A percentile compares a stretch with the other conserved stretches of the same genome.
Conservation (phyloP, 768 basidiomycete genomes). For the Mrakia hoshinonis region DNA sequence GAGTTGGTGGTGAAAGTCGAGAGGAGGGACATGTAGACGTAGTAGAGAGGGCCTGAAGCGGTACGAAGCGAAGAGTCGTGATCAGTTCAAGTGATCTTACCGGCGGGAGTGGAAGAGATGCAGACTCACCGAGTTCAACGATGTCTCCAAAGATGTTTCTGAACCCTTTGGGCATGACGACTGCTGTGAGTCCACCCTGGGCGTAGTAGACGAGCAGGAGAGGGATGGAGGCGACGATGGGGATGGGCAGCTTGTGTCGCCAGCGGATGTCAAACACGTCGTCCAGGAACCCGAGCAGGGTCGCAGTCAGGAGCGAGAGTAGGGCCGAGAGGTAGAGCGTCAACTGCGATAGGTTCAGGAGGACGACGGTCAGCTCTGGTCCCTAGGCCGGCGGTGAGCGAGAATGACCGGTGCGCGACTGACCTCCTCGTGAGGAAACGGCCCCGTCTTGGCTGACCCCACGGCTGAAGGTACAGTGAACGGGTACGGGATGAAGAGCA, state of each 20-base stretch:
- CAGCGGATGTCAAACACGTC: slow-evolving; percentile 98
- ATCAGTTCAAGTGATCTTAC: neutral
- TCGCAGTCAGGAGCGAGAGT: slow-evolving; percentile 83
- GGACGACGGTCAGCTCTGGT: neutral
- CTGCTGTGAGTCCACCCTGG: slow-evolving; percentile 82
- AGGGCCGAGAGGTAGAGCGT: slow-evolving; percentile 87
- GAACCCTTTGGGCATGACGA: slow-evolving; percentile 78
- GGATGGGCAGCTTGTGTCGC: slow-evolving; percentile 95
- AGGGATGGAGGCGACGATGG: slow-evolving; percentile 89
- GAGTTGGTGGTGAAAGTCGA: slow-evolving; percentile 96
- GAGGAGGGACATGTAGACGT: slow-evolving; percentile 88
- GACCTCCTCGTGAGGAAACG: slow-evolving; percentile 44
- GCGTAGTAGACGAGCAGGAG: slow-evolving; percentile 94
- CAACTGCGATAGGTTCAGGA: slow-evolving; percentile 48
- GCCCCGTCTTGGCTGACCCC: slow-evolving; percentile 28
- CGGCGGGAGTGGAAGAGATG: neutral
- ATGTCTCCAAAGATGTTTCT: slow-evolving; percentile 57
- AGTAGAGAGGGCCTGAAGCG: slow-evolving; percentile 75
- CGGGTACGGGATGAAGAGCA: slow-evolving; percentile 90
- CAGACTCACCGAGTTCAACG: slow-evolving; percentile 69
- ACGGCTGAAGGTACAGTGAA: slow-evolving; percentile 45
- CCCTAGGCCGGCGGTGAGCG: neutral
- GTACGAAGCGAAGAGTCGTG: neutral
- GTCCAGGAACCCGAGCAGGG: slow-evolving; percentile 88
- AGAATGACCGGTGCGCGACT: slow-evolving; percentile 16